These are phyloP conservation scores for Candida sonorensis DNA, from an alignment of 805 yeast species.

Conservation along the genomic window DNA sequence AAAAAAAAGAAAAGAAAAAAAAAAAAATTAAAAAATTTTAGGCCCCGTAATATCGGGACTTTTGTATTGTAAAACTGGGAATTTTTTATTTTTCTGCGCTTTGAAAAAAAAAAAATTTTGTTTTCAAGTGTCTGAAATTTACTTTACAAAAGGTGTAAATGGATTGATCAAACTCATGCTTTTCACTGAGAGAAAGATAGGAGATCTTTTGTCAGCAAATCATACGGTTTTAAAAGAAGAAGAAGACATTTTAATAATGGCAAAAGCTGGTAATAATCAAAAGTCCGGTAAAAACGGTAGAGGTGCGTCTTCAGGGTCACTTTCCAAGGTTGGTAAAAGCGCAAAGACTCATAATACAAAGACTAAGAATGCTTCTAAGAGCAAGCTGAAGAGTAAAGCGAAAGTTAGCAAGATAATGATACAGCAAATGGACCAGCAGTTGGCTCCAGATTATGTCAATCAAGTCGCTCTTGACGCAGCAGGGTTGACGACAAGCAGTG, in stretches of 20 bases:
- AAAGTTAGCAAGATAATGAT: constrained; percentile 21
- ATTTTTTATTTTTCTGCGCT: background rate
- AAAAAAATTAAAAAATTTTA: constrained; percentile 1
- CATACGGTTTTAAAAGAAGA: no score
- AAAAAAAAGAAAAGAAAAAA: no score
- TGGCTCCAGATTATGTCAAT: constrained; percentile 17
- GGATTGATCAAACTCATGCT: no score
- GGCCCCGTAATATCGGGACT: background rate
- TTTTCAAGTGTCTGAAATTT: background rate
- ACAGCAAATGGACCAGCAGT: constrained; percentile 20
- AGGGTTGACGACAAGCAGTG: constrained; percentile 1
- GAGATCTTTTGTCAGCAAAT: no score
- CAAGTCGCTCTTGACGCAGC: constrained; percentile 9
- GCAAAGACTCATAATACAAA: background rate
- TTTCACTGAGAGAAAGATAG: no score
- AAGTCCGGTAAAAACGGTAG: no score
- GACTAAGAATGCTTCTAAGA: constrained; percentile 11
- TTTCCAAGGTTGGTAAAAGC: constrained; percentile 1
- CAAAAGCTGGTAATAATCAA: no score
- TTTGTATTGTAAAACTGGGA: constrained; percentile 3
- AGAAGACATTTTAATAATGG: no score
- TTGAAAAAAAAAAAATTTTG: background rate
- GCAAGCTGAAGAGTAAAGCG: constrained; percentile 14
- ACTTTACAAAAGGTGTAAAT: no score
- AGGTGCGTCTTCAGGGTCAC: no score